Base-by-base conservation (phyloP, 2,329 filamentous ascomycete genomes). In the Sporothrix pallida region DNA sequence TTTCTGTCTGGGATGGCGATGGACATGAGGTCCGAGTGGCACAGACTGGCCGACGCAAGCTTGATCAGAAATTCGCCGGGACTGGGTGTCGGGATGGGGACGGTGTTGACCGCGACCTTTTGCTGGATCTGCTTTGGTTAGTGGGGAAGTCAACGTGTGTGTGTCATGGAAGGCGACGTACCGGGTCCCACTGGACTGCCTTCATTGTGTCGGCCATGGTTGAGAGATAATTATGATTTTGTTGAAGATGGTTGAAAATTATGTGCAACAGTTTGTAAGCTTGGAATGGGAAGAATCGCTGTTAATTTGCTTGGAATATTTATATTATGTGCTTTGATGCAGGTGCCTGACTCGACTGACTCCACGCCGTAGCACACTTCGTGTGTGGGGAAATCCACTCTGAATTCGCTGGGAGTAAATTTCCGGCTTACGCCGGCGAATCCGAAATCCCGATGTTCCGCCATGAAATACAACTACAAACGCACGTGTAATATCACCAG, bases 11-110 rank as follows among this genome's bases (percentile, higher is more conserved):
- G 74, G 50, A 73, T 46, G 50, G 75, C 74, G 69, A 75, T 75
- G 44, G 78, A 77, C 67, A 77, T 75, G 26, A 78, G 75, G 73
- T 78, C 80, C 46, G 76, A 79, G 75, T 82, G 81, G 74, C 81
- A 82, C 44, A 82, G 78, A 20, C 80, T 81, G 5, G 81, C 81
- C 7, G 80, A 81, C 31, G 76, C 75, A 65, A 81, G 79, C 73
- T 81, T 80, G 77, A 82, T 78, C 50, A 82, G 80, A 73, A 82
- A 79, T 75, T 86, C 79, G 75, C 84, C 81, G 23, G 80, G 80
- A 26, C 79, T 79, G 4, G 84, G 83, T 42, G 78, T 78, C 3
- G 85, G 84, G 44, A 86, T 80, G 9, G 83, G 81, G 31, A 86
- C 78, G 50, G 82, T 78, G 72, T 86, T 85, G 71, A 75, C 62